phyloP scores from a whole-genome alignment of 1,284 basidiomycete genomes.

The Heterobasidion occidentale region DNA sequence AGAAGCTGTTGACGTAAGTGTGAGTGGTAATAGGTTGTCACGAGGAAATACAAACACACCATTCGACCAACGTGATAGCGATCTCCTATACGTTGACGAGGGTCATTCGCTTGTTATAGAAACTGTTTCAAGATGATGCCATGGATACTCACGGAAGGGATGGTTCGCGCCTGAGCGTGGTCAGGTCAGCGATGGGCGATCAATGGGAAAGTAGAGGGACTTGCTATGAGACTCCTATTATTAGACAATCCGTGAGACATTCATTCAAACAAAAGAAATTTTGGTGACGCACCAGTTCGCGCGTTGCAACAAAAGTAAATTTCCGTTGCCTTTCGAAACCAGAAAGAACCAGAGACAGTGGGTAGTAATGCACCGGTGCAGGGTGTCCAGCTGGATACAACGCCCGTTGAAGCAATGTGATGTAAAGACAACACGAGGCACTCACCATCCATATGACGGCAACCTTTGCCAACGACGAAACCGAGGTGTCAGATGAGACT shows the following conservation, averaged over 20 bases:
- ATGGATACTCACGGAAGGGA: neutral
- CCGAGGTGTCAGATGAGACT: too few species aligned
- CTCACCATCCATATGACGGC: neutral
- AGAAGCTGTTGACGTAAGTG: neutral
- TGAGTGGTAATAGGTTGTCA: neutral
- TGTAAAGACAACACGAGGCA: neutral
- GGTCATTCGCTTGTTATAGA: neutral
- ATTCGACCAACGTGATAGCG: neutral
- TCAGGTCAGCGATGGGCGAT: neutral
- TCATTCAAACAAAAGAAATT: neutral
- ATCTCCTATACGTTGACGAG: neutral
- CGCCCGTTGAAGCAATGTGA: neutral
- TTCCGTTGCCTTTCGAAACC: neutral
- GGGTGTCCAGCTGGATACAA: neutral
- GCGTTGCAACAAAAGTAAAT: neutral
- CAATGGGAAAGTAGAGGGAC: neutral
- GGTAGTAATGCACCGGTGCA: neutral
- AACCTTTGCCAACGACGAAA: neutral
- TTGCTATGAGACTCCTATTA: neutral
- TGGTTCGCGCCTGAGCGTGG: neutral
- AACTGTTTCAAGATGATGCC: too few species aligned
- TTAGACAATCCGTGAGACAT: neutral
- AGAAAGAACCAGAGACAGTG: neutral
- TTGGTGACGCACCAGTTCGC: neutral
- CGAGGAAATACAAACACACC: neutral